These are phyloP conservation scores for Ogataea nonfermentans DNA, from an alignment of 805 yeast genomes.

Conservation along the genomic window DNA sequence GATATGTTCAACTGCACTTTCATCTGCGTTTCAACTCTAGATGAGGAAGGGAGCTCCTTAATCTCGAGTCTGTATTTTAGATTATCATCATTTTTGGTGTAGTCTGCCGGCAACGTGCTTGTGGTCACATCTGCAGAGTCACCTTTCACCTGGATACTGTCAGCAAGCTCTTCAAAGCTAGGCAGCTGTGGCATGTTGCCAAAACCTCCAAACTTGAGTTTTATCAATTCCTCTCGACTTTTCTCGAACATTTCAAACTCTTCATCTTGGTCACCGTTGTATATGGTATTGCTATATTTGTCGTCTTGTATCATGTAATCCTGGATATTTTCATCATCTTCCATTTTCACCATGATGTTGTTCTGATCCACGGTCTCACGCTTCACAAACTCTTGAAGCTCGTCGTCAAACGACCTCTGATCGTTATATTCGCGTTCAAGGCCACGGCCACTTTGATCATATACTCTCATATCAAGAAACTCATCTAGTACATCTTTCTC, in stretches of 20 bases:
- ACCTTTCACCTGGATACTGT: slow-evolving; percentile 11
- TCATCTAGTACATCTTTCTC: slow-evolving; percentile 56
- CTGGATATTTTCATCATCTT: slow-evolving; percentile 5
- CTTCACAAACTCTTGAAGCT: slow-evolving; percentile 2
- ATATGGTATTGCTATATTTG: slow-evolving; percentile 4
- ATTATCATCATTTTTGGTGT: slow-evolving; percentile 22
- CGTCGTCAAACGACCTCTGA: slow-evolving; percentile 4
- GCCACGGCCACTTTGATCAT: slow-evolving; percentile 30
- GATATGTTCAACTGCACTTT: slow-evolving; percentile 65
- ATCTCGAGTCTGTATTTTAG: slow-evolving; percentile 49
- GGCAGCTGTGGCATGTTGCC: slow-evolving; percentile 5
- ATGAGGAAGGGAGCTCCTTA: slow-evolving; percentile 67
- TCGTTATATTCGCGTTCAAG: slow-evolving; percentile 4
- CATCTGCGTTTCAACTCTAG: slow-evolving; percentile 95
- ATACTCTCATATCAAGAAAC: slow-evolving; percentile 52
- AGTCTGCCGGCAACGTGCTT: slow-evolving; percentile 30
- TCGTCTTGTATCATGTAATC: slow-evolving; percentile 13
- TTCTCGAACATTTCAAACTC: slow-evolving; percentile 38
- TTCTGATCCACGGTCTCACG: slow-evolving; percentile 3
- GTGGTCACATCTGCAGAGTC: slow-evolving; percentile 29
- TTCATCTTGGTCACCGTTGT: slow-evolving; percentile 14
- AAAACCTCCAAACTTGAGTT: slow-evolving; percentile 50
- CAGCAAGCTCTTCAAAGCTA: slow-evolving; percentile 10
- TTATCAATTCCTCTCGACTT: slow-evolving; percentile 49
- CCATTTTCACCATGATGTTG: slow-evolving; percentile 15